Conservation (phyloP, 805 yeast genomes). For the Lachancea dasiensis region DNA sequence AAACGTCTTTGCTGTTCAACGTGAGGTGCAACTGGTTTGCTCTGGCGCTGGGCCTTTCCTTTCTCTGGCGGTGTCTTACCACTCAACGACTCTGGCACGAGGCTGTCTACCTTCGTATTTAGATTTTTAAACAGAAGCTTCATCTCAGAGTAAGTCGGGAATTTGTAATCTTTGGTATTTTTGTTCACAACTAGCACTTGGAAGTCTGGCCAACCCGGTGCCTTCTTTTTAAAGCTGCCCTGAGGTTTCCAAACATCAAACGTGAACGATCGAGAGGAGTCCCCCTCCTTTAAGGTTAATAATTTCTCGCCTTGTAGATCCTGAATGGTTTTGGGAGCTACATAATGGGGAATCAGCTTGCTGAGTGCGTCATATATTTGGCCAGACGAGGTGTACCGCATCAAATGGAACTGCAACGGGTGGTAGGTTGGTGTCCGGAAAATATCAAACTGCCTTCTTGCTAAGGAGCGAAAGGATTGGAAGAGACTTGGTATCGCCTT, state of each 20-base stretch:
- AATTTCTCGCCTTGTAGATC: constrained; percentile 8
- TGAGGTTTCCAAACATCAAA: constrained; percentile 84
- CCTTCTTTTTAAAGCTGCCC: constrained; percentile 59
- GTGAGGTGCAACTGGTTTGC: constrained; percentile 14
- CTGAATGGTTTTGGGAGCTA: constrained; percentile 13
- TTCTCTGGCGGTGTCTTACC: no score
- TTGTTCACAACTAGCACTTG: constrained; percentile 57
- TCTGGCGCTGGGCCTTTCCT: background rate
- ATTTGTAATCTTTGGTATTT: constrained; percentile 28
- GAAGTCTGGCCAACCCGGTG: constrained; percentile 70
- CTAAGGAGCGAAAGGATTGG: background rate
- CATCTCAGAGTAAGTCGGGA: constrained; percentile 45
- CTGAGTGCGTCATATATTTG: constrained; percentile 30
- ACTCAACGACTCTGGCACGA: no score
- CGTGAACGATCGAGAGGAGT: constrained; percentile 33
- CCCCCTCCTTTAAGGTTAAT: no score
- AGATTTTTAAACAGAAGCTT: constrained; percentile 31
- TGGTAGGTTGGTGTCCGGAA: constrained; percentile 14
- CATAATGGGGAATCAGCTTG: constrained; percentile 21
- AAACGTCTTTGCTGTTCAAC: constrained; percentile 36
- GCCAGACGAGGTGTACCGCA: constrained; percentile 22
- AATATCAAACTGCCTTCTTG: constrained; percentile 5
- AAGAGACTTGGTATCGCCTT: background rate
- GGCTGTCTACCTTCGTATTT: constrained; percentile 21
- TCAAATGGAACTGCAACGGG: constrained; percentile 14